Conservation (phyloP, 2,329 filamentous ascomycete genomes). For the Knoxdaviesia proteae region DNA sequence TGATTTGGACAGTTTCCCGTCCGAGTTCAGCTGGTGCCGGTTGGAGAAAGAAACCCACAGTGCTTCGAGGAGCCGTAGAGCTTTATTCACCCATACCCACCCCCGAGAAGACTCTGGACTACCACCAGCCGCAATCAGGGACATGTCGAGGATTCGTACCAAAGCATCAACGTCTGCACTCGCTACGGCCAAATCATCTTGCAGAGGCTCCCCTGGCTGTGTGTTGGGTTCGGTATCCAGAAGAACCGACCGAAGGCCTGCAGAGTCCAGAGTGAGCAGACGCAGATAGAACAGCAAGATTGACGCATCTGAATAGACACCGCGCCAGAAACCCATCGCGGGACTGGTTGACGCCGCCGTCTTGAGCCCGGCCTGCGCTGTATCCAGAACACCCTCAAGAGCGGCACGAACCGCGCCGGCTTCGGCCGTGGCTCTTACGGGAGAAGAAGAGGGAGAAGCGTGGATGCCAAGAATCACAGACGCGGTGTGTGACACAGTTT, state of each 20-base stretch:
- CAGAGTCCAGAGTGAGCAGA: slow-evolving; percentile 7
- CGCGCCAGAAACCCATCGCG: slow-evolving; percentile 45
- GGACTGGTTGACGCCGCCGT: neutral
- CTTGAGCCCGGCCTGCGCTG: no score
- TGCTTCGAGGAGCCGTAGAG: slow-evolving; percentile 3
- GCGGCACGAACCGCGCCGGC: no score
- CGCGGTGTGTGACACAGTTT: no score
- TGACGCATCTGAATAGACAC: slow-evolving; percentile 50
- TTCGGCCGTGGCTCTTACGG: no score
- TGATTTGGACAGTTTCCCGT: no score
- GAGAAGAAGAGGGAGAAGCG: no score
- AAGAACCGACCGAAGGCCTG: neutral
- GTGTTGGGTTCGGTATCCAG: no score
- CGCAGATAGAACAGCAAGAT: slow-evolving; percentile 36
- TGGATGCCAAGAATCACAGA: no score
- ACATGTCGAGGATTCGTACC: slow-evolving; percentile 50
- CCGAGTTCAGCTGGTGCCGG: no score
- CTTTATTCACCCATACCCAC: slow-evolving; percentile 3
- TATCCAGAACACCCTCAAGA: no score
- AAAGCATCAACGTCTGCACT: slow-evolving; percentile 25
- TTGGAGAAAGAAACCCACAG: no score
- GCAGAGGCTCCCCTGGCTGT: no score
- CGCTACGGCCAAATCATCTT: slow-evolving; percentile 4
- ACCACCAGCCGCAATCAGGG: slow-evolving; percentile 36
- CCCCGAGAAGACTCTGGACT: slow-evolving; percentile 7